A percentile compares a stretch with the other conserved stretches of the same genome.
These are phyloP conservation scores for Phytophthora cactorum DNA, from an alignment of 352 stramenopile species.

Conservation along the genomic window DNA sequence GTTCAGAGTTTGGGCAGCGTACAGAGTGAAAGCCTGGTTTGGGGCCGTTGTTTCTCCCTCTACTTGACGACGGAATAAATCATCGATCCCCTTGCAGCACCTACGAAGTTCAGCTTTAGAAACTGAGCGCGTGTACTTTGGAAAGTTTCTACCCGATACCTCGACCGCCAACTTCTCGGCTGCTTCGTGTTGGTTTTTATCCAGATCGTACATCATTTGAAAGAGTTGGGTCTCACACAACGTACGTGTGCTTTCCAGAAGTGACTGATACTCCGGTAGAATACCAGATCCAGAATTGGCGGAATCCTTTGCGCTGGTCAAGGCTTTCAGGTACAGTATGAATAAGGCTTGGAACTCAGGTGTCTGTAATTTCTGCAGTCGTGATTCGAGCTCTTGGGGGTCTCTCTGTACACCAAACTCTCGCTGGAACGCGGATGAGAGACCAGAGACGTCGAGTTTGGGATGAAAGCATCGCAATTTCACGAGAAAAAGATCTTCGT, in stretches of 20 bases:
- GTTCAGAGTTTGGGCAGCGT: slow-evolving; percentile 32
- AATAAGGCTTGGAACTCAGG: slow-evolving; percentile 49
- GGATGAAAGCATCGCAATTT: slow-evolving; percentile 65
- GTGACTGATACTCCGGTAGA: slow-evolving; percentile 52
- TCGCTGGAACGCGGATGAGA: slow-evolving; percentile 48
- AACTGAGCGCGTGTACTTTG: slow-evolving; percentile 60
- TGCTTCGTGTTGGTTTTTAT: slow-evolving; percentile 54
- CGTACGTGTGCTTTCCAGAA: slow-evolving; percentile 57
- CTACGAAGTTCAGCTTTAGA: slow-evolving; percentile 60
- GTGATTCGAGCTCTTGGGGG: slow-evolving; percentile 43
- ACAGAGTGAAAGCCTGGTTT: slow-evolving; percentile 65
- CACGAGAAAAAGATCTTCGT: slow-evolving; percentile 72
- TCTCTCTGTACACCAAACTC: slow-evolving; percentile 49
- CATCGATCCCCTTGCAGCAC: slow-evolving; percentile 54
- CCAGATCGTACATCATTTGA: slow-evolving; percentile 68
- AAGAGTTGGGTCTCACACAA: slow-evolving; percentile 68
- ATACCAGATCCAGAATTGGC: slow-evolving; percentile 38
- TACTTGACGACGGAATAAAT: slow-evolving; percentile 49
- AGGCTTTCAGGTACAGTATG: slow-evolving; percentile 55
- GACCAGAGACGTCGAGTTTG: slow-evolving; percentile 39
- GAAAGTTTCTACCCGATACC: slow-evolving; percentile 62
- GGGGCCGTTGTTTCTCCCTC: slow-evolving; percentile 33
- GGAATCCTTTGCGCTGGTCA: slow-evolving; percentile 44
- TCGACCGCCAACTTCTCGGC: slow-evolving; percentile 61
- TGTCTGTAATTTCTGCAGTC: slow-evolving; percentile 49